Conservation (phyloP, 208 protist species). For the Trypanosoma rangeli region DNA sequence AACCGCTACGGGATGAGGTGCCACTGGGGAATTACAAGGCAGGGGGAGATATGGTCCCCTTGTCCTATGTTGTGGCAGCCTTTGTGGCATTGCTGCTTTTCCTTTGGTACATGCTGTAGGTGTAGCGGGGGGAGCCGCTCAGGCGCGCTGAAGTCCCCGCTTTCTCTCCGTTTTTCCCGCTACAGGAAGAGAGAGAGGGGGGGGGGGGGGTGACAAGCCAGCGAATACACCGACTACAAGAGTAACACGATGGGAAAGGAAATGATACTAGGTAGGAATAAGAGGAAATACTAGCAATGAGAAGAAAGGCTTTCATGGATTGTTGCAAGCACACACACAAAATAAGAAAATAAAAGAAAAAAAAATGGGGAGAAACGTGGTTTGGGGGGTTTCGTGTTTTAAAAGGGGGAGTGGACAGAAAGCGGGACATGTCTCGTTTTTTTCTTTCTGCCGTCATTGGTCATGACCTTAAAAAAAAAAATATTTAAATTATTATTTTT, state of each 20-base stretch:
- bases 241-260: background rate
- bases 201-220: background rate
- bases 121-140: slow-evolving; percentile 6
- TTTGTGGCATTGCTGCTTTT: slow-evolving; percentile 35
- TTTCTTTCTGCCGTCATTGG: no score
- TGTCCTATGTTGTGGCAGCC: slow-evolving; percentile 40
- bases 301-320: no score
- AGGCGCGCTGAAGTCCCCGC: slow-evolving; percentile 1
- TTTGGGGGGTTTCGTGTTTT: no score
- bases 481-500: background rate
- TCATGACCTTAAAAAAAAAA: background rate
- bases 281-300: no score
- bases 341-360: no score
- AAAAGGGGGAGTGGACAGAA: no score
- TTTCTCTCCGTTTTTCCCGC: slow-evolving; percentile 6
- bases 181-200: background rate
- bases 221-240: slow-evolving; percentile 1
- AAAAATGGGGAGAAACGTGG: no score
- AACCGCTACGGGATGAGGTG: slow-evolving; percentile 33
- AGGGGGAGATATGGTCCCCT: slow-evolving; percentile 50
- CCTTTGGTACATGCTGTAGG: slow-evolving; percentile 24
- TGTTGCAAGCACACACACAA: no score
- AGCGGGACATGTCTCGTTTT: no score
- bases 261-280: no score
- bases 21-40: slow-evolving; percentile 63